Base-by-base conservation (phyloP, 1,139 yeast species). In the Blastobotrys malaysiensis region DNA sequence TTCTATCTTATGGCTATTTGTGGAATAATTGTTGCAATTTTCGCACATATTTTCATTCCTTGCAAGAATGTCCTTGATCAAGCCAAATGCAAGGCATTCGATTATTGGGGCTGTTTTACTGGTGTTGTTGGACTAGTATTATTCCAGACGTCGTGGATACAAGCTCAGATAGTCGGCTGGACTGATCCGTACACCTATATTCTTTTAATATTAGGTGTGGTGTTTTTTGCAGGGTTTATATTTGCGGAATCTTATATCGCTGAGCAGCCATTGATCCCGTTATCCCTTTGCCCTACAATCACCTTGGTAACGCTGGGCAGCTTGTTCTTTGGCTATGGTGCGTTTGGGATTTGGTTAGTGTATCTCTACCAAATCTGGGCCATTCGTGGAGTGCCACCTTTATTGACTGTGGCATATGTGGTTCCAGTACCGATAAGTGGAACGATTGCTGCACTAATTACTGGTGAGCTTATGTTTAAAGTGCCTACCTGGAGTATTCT, bases 141-240 rank as follows among this genome's bases (percentile, higher is more conserved):
- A 45, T 71, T 80, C 57, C 78, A 79, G 60, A 75, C 81, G 59
- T 77, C 84, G 1, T 80, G 82, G 76, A 81, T 81, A 60, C 83
- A 82, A 61, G 86, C 83, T 9, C 85, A 88, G 0, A 75, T 74
- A 22, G 79, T 77, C 2, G 85, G 83, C 5, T 82, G 86, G 85
- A 65, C 71, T 2, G 64, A 52, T 3, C 76, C 77, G 0, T 81
- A 81, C 58, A 80, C 78, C 4, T 81, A 80, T 59, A 72, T 75
- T 1, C 61, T 81, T 11, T 68, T 82, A 20, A 78, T 82, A 36
- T 72, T 81, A n/a, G 83, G 85, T 0, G 56, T 72, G 1, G 26
- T 76, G 1, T 60, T 69, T 20, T 55, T 80, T 53, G 73, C 55
- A 0, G 68, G 62, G 0, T 79, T 80, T 55, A 63, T 69, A 48